phyloP scores from a whole-genome alignment of 2,329 filamentous ascomycete genomes.

The Xylariaceae sp. region DNA sequence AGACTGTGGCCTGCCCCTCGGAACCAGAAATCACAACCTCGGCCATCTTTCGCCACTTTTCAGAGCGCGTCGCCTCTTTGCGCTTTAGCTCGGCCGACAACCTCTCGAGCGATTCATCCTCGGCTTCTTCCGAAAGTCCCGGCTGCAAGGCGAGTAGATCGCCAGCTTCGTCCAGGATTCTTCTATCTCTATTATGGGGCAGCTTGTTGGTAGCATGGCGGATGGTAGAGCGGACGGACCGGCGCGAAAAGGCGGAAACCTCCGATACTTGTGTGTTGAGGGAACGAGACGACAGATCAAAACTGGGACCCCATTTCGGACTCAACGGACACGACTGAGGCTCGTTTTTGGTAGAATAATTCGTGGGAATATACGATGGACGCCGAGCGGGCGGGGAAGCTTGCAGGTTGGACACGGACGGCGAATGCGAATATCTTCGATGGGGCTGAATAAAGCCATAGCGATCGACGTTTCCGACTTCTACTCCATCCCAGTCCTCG shows the following conservation, averaged over 20 bases:
- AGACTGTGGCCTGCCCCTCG: slow-evolving; percentile 54
- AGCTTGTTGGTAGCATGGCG: slow-evolving; percentile 55
- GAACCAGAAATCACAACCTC: slow-evolving; percentile 47
- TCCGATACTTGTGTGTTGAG: slow-evolving; percentile 53
- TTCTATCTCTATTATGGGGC: slow-evolving; percentile 56
- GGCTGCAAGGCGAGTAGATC: slow-evolving; percentile 60
- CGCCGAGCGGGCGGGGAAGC: slow-evolving; percentile 40
- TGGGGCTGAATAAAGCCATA: slow-evolving; percentile 60
- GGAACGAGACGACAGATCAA: slow-evolving; percentile 54
- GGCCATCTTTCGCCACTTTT: slow-evolving; percentile 65
- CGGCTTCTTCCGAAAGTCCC: slow-evolving; percentile 50
- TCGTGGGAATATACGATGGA: slow-evolving; percentile 42
- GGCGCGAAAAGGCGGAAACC: slow-evolving; percentile 45
- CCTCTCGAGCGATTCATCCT: slow-evolving; percentile 50
- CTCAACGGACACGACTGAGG: slow-evolving; percentile 35
- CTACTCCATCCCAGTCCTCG: slow-evolving; percentile 63
- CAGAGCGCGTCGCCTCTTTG: slow-evolving; percentile 57
- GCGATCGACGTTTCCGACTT: slow-evolving; percentile 57
- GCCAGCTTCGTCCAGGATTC: slow-evolving; percentile 60
- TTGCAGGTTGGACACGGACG: slow-evolving; percentile 35
- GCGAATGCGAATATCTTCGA: slow-evolving; percentile 35
- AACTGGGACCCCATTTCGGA: slow-evolving; percentile 43
- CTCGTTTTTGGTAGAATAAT: slow-evolving; percentile 41
- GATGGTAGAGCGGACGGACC: slow-evolving; percentile 50
- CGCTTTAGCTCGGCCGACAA: slow-evolving; percentile 52